Conservation (phyloP, 2,329 filamentous ascomycete genomes). For the Talaromyces albobiverticillius region DNA sequence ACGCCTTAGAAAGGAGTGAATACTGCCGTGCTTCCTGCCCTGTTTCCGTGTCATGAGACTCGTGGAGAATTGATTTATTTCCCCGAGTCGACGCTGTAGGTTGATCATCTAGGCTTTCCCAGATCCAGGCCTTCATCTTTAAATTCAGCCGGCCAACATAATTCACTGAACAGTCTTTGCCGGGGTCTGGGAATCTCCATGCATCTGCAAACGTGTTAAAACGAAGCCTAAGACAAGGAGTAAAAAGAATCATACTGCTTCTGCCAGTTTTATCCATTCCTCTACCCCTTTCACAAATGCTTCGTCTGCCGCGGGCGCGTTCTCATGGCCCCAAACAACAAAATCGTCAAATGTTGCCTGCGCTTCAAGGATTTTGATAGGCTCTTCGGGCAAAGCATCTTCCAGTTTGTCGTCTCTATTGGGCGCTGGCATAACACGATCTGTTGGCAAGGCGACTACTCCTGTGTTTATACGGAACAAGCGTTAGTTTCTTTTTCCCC, state of each 20-base stretch:
- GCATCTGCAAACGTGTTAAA: conserved; percentile 3
- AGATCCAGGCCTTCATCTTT: background rate
- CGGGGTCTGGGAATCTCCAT: background rate
- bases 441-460: conserved; percentile 54
- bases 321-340: conserved; percentile 81
- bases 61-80: background rate
- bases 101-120: background rate
- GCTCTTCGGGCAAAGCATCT: conserved; percentile 47
- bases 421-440: conserved; percentile 31
- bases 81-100: background rate
- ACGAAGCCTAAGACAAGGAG: background rate
- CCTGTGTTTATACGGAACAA: conserved; percentile 39
- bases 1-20: background rate
- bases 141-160: background rate
- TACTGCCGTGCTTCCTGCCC: background rate
- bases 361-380: conserved; percentile 58
- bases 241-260: conserved; percentile 52
- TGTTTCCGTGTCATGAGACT: background rate
- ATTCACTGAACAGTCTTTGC: background rate
- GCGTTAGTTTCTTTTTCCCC: background rate
- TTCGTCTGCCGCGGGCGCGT: conserved; percentile 62
- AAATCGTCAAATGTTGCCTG: conserved; percentile 70
- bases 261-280: conserved; percentile 76
- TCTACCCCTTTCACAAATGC: conserved; percentile 70
- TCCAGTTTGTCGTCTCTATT: conserved; percentile 36